A percentile compares a stretch with the other conserved stretches of the same genome.
phyloP scores from a whole-genome alignment of 345 rosid genomes.

The Salix viminalis region DNA sequence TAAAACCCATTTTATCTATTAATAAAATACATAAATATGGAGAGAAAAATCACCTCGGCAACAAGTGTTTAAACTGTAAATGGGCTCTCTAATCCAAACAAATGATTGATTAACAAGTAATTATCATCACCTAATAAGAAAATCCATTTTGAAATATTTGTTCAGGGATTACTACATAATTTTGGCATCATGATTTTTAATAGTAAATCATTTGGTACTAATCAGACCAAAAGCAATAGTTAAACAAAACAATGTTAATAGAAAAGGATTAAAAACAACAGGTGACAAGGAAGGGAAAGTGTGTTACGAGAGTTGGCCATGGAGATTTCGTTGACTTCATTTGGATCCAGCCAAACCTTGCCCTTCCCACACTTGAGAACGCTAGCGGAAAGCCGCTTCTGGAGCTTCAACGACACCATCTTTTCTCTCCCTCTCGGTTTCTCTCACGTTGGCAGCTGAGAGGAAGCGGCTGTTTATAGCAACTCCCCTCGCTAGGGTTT shows the following conservation, averaged over 20 bases:
- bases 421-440: background rate
- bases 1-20: background rate
- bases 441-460: background rate
- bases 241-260: background rate
- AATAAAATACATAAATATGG: background rate
- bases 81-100: background rate
- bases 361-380: slow-evolving; percentile 63
- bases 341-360: slow-evolving; percentile 75
- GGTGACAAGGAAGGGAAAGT: background rate
- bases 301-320: slow-evolving; percentile 72
- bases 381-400: slow-evolving; percentile 72
- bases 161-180: background rate
- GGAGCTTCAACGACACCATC: slow-evolving; percentile 87
- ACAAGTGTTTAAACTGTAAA: background rate
- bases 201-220: background rate
- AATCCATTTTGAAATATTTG: too few relatives aligned
- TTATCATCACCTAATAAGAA: too few relatives aligned
- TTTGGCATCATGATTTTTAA: background rate
- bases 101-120: background rate
- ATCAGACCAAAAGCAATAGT: too few relatives aligned
- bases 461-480: background rate
- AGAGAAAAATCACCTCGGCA: background rate
- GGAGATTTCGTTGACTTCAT: slow-evolving; percentile 57
- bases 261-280: background rate
- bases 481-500: background rate